Conservation (phyloP, 345 rosid genomes). For the Stellera chamaejasme region DNA sequence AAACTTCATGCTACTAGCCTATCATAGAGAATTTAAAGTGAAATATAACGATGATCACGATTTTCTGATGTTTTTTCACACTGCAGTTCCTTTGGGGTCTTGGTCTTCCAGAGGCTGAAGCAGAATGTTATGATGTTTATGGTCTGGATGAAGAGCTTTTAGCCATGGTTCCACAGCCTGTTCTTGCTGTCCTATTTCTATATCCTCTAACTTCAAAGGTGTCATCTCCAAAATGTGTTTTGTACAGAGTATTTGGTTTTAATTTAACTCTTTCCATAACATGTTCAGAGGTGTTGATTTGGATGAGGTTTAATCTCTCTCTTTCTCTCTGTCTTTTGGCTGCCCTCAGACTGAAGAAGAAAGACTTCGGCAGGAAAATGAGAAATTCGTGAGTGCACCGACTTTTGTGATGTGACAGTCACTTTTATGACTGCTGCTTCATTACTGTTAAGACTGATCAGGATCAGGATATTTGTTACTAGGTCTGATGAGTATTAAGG, state of each 20-base stretch:
- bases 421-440: background rate
- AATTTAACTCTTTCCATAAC: no score
- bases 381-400: conserved; percentile 33
- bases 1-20: no score
- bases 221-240: conserved; percentile 4
- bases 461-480: no score
- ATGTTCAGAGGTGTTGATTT: background rate
- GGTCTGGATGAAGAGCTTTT: conserved; percentile 85
- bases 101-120: conserved; percentile 57
- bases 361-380: conserved; percentile 52
- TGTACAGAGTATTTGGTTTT: no score
- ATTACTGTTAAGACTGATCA: background rate
- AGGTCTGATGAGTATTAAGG: no score
- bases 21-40: no score
- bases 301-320: background rate
- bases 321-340: background rate
- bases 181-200: conserved; percentile 86
- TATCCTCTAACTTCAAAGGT: conserved; percentile 81
- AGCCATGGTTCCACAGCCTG: conserved; percentile 86
- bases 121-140: conserved; percentile 81
- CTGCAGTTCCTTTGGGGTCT: conserved; percentile 83
- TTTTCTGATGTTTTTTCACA: background rate
- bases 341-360: conserved; percentile 66
- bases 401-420: background rate
- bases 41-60: no score